Conservation (phyloP, 305 asterid genomes). For the Solanum hybrid region DNA sequence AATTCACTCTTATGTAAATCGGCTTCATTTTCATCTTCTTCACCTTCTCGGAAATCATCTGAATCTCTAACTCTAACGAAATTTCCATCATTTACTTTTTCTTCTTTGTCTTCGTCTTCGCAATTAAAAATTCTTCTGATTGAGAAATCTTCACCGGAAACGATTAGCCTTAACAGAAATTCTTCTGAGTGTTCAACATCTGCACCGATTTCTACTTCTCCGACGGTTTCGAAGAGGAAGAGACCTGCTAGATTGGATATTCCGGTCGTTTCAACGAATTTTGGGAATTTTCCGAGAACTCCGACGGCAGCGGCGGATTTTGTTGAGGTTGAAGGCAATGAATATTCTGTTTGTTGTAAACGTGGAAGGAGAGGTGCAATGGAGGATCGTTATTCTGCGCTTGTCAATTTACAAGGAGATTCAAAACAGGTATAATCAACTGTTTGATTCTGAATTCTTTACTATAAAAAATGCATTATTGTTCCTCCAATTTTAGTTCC, state of each 20-base stretch:
- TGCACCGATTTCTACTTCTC: neutral
- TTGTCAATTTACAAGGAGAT: conserved; percentile 43
- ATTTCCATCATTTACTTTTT: neutral
- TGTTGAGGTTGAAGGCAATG: conserved; percentile 67
- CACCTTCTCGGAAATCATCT: conserved; percentile 26
- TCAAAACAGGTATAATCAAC: conserved; percentile 41
- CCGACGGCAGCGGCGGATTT: conserved; percentile 15
- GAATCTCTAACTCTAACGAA: neutral
- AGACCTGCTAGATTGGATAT: conserved; percentile 63
- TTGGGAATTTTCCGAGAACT: conserved; percentile 12
- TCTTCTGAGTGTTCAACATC: conserved; percentile 17
- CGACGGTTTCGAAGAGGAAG: conserved; percentile 51
- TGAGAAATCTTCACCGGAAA: conserved; percentile 21
- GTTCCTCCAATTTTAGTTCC: neutral
- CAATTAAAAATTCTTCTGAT: conserved; percentile 20
- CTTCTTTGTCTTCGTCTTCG: conserved; percentile 19
- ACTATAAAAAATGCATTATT: neutral
- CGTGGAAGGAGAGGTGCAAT: conserved; percentile 64
- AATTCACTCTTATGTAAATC: conserved; percentile 42
- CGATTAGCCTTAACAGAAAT: conserved; percentile 43
- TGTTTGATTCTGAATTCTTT: neutral
- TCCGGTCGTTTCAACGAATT: conserved; percentile 23
- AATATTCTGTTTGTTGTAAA: conserved; percentile 66
- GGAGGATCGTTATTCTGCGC: conserved; percentile 76
- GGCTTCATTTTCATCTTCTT: conserved; percentile 30